A percentile compares a stretch with the other conserved stretches of the same genome.
Evolutionary conservation across 495 filamentous ascomycete species (phyloP).

Genomic region (Lasiosphaeris hirsuta): DNA sequence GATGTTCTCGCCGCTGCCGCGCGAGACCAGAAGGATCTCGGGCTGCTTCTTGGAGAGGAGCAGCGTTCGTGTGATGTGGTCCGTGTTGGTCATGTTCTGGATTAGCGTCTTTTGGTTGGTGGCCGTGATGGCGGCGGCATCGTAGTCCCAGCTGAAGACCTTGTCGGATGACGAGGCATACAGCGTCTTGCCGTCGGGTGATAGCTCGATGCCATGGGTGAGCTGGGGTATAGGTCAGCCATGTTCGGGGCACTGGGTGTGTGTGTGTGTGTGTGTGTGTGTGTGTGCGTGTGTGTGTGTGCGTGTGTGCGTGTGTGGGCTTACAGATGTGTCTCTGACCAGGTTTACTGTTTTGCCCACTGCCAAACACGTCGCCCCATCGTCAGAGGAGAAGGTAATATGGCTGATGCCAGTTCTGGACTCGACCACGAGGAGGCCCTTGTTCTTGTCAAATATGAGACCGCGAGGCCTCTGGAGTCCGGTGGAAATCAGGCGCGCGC

Average conservation of each 20-base stretch:
- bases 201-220: constrained; percentile 64
- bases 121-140: constrained; percentile 42
- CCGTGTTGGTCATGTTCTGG: constrained; percentile 54
- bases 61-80: constrained; percentile 63
- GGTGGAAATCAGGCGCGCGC: constrained; percentile 51
- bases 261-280: no score
- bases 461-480: constrained; percentile 54
- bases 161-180: constrained; percentile 58
- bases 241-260: constrained; percentile 3
- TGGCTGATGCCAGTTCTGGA: constrained; percentile 51
- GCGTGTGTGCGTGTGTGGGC: constrained; percentile 20
- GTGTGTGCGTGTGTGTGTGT: constrained; percentile 10
- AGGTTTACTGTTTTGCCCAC: constrained; percentile 27
- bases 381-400: constrained; percentile 45
- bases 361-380: constrained; percentile 45
- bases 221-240: constrained; percentile 23
- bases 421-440: constrained; percentile 61
- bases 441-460: constrained; percentile 56
- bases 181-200: constrained; percentile 56
- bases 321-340: constrained; percentile 37
- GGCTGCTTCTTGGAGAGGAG: constrained; percentile 49
- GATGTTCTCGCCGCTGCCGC: constrained; percentile 60
- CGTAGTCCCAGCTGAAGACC: constrained; percentile 62
- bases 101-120: constrained; percentile 47
- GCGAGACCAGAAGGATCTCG: constrained; percentile 55